Percentiles rank a stretch among this genome's conserved stretches.
Conservation (phyloP, 768 basidiomycete species). For the Naematelia aurantialba region DNA sequence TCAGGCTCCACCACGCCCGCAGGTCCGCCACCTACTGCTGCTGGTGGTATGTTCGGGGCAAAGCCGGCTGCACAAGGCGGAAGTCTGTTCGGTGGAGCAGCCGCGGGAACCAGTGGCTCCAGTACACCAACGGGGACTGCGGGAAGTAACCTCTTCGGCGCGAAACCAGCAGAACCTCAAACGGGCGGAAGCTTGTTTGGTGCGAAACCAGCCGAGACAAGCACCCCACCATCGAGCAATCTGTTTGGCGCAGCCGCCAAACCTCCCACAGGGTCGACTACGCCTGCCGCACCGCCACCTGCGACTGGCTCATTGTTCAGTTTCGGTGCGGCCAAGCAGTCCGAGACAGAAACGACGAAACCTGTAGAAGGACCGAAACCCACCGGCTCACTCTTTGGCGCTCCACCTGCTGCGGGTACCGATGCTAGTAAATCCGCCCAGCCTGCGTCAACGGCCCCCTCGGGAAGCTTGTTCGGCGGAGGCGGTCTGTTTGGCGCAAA, state of each 20-base stretch:
- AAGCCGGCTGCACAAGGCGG: slow-evolving; percentile 16
- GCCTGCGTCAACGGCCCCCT: slow-evolving; percentile 10
- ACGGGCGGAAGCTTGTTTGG: slow-evolving; percentile 24
- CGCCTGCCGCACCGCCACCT: slow-evolving; percentile 25
- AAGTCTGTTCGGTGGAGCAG: slow-evolving; percentile 16
- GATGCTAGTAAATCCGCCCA: slow-evolving; percentile 24
- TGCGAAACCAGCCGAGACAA: slow-evolving; percentile 18
- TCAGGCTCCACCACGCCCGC: slow-evolving; percentile 28
- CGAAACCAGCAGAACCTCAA: slow-evolving; percentile 18
- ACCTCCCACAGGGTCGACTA: slow-evolving; percentile 14
- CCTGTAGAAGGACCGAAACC: slow-evolving; percentile 18
- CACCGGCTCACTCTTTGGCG: slow-evolving; percentile 20
- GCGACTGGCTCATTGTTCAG: slow-evolving; percentile 14
- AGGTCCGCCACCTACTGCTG: slow-evolving; percentile 24
- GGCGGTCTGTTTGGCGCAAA: slow-evolving; percentile 22
- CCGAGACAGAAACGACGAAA: slow-evolving; percentile 17
- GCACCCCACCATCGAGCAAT: slow-evolving; percentile 3
- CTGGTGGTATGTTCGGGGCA: slow-evolving; percentile 27
- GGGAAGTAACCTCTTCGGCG: slow-evolving; percentile 31
- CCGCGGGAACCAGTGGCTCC: slow-evolving; percentile 4
- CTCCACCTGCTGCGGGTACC: slow-evolving; percentile 5
- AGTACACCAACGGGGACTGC: slow-evolving; percentile 3
- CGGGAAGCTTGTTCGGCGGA: slow-evolving; percentile 4
- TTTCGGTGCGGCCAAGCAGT: slow-evolving; percentile 7
- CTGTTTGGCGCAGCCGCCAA: slow-evolving; percentile 15